Evolutionary conservation across 345 rosid species (phyloP).

Genomic region (Moringa oleifera): DNA sequence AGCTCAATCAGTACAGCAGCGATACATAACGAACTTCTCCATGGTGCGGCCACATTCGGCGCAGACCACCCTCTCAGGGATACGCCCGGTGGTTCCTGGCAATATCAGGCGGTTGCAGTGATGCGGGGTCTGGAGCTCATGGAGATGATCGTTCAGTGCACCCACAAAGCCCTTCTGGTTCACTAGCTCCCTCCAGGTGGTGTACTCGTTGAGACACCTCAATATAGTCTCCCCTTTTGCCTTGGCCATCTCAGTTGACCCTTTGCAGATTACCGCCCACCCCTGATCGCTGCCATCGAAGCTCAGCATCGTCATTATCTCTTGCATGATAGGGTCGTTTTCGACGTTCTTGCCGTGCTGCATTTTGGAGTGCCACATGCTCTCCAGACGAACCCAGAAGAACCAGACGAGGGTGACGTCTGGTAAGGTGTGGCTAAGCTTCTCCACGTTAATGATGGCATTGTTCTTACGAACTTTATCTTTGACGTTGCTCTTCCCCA

Average conservation of each 20-base stretch:
- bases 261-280: slow-evolving; percentile 47
- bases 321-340: slow-evolving; percentile 45
- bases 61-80: slow-evolving; percentile 51
- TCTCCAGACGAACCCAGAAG: slow-evolving; percentile 58
- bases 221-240: slow-evolving; percentile 24
- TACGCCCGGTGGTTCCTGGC: slow-evolving; percentile 32
- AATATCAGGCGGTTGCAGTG: slow-evolving; percentile 57
- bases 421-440: slow-evolving; percentile 28
- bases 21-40: slow-evolving; percentile 62
- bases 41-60: slow-evolving; percentile 45
- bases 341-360: slow-evolving; percentile 30
- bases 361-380: slow-evolving; percentile 68
- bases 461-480: slow-evolving; percentile 28
- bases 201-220: slow-evolving; percentile 21
- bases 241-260: slow-evolving; percentile 29
- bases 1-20: slow-evolving; percentile 49
- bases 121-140: slow-evolving; percentile 20
- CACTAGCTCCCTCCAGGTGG: slow-evolving; percentile 14
- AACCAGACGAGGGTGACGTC: slow-evolving; percentile 25
- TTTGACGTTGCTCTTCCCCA: slow-evolving; percentile 44
- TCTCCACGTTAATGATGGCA: slow-evolving; percentile 4
- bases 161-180: slow-evolving; percentile 26
- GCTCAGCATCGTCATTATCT: slow-evolving; percentile 46
- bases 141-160: slow-evolving; percentile 34
- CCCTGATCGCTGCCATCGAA: slow-evolving; percentile 55